Evolutionary conservation across 2,329 filamentous ascomycete genomes (phyloP).

Genomic region (Dothideomycetes sp.): DNA sequence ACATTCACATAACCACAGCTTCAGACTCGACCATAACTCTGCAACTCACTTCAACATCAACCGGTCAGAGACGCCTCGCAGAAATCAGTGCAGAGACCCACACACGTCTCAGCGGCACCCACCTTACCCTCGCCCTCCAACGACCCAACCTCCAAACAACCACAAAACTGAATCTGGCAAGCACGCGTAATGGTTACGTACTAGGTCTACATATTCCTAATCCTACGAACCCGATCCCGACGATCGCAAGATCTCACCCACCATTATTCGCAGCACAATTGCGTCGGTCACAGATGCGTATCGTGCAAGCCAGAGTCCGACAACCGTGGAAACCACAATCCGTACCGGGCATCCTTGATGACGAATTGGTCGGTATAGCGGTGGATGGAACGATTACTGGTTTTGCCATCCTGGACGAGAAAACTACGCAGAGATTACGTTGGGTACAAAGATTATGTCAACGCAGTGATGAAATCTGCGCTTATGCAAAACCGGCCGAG

Average conservation of each 20-base stretch:
- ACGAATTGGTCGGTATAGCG: conserved; percentile 42
- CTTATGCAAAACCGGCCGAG: conserved; percentile 14
- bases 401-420: conserved; percentile 55
- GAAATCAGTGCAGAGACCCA: no score
- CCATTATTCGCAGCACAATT: conserved; percentile 36
- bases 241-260: conserved; percentile 6
- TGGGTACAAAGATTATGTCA: conserved; percentile 59
- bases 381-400: conserved; percentile 44
- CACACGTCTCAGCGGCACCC: background rate
- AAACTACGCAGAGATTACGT: conserved; percentile 59
- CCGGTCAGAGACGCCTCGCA: no score
- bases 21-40: conserved; percentile 45
- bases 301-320: conserved; percentile 43
- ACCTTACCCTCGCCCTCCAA: conserved; percentile 9
- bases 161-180: conserved; percentile 16
- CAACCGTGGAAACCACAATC: conserved; percentile 28
- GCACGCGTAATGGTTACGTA: conserved; percentile 21
- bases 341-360: conserved; percentile 32
- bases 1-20: conserved; percentile 47
- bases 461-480: conserved; percentile 25
- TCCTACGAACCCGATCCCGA: conserved; percentile 5
- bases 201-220: conserved; percentile 19
- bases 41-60: conserved; percentile 16
- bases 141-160: conserved; percentile 16
- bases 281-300: conserved; percentile 32